Base-by-base conservation (phyloP, 257 asterid species). In the Thymus mandschuricus region DNA sequence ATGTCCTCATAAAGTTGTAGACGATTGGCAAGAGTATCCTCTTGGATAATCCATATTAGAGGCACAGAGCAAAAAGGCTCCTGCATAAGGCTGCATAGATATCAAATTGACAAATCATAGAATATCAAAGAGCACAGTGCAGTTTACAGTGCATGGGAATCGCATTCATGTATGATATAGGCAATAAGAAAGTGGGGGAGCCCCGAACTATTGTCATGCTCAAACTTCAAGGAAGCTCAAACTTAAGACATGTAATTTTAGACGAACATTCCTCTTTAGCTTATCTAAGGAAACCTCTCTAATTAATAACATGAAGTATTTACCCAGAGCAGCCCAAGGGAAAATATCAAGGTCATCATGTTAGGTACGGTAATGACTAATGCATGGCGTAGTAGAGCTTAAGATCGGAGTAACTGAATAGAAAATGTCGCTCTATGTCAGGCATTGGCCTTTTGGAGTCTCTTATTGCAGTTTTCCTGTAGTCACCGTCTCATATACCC, bases 1-100 rank as follows among this genome's bases (percentile, higher is more conserved):
- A 27, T 84, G 60, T 75, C 80, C 81, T 84, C 79, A 63, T 95
- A 95, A 68, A 78, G 60, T 71, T 66, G 89, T 72, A 95, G 84
- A 78, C 96, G 98, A 69, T 66, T 81, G 73, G 96, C 96, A 51
- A 95, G 98, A 15, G 87, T 83, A 80, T 92, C 98, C 79, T 89
- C 96, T 80, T 95, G 96, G 84, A 95, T 82, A 68, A 92, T 88
- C 99, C 97, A 95, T 82, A 95, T 78, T 40, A 95, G 89, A 45
- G 98, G 95, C 79, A 95, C 92, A 81, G 96, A 95, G 98, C 97
- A 84, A 78, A 95, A 95, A 46, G 99, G 99, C 96, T 95, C 98
- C 97, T 89, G 99, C 99, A 95, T 92, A 81, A 95, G 97, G 96
- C 99, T 95, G 99, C 96, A 89, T 73, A 88, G 79, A 86, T 87